Evolutionary conservation across 2,329 filamentous ascomycete genomes (phyloP), one percentile per base, ranked within the genome.

Genomic region (Sarocladiaceae sp.): DNA sequence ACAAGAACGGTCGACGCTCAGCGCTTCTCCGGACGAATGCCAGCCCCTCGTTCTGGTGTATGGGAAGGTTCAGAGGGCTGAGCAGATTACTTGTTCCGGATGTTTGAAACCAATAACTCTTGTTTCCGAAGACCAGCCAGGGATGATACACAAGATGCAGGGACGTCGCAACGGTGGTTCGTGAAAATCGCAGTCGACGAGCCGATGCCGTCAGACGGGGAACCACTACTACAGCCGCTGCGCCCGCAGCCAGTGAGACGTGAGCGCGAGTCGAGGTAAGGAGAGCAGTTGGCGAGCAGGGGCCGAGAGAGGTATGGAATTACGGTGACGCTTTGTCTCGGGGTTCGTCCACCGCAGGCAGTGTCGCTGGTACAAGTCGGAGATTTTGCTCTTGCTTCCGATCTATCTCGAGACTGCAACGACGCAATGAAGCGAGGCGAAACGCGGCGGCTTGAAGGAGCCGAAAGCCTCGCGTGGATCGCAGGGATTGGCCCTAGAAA

Each of bases 191-290:
- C 37, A 22, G 22, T 10, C 18, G 11, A 12, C 3, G 26, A n/a
- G 22, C 13, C 25, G 10, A 48, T 31, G 44, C 26, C 44, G 44
- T 48, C 7, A 48, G 44, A 48, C 44, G 44, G 26, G 20, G 44
- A 26, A 48, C 22, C 25, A 28, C 44, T 48, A 48, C 31, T 33
- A 48, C 44, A 15, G 44, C 44, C n/a, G 44, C 13, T 48, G 44
- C 44, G 44, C 44, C 44, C 44, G 44, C 44, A 48, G 17, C 15
- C 10, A 18, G 26, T 48, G 25, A 31, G 28, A 33, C 33, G 28
- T 15, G 13, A 22, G 4, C 33, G 13, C n/a, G 23, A 22, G 11
- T 48, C 17, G 44, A 33, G 26, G 26, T 3, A 20, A 31, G 26
- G 44, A 28, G 40, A 40, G n/a, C n/a, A n/a, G 37, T 22, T 23